These are phyloP conservation scores for Phytophthora aleatoria DNA, from an alignment of 352 stramenopile genomes.

Conservation along the genomic window DNA sequence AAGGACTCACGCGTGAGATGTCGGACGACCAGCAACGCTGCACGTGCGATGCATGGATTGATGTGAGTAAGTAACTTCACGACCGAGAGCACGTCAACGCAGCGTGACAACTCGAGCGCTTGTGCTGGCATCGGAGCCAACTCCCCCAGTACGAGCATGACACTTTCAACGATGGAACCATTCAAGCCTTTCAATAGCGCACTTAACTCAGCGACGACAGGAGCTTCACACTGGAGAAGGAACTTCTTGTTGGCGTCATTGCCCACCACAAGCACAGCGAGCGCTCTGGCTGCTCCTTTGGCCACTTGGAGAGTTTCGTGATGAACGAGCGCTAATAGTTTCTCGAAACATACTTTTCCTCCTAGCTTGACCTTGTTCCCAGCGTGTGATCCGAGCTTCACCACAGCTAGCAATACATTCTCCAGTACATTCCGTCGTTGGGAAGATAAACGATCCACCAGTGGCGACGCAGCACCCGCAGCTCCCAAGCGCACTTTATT, in stretches of 20 bases:
- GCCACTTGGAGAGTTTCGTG: slow-evolving; percentile 69
- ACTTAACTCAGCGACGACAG: slow-evolving; percentile 60
- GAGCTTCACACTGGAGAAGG: slow-evolving; percentile 60
- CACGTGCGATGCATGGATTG: slow-evolving; percentile 61
- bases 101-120: slow-evolving; percentile 73
- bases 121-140: slow-evolving; percentile 65
- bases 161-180: slow-evolving; percentile 71
- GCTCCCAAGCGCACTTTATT: slow-evolving; percentile 71
- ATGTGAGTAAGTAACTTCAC: slow-evolving; percentile 67
- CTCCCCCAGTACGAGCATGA: slow-evolving; percentile 73
- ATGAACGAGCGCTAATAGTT: slow-evolving; percentile 63
- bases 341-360: slow-evolving; percentile 75
- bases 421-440: slow-evolving; percentile 72
- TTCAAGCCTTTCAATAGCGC: slow-evolving; percentile 65
- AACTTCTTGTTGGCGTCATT: slow-evolving; percentile 80
- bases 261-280: slow-evolving; percentile 65
- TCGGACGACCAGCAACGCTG: slow-evolving; percentile 55
- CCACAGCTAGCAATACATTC: slow-evolving; percentile 67
- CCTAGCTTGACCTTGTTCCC: slow-evolving; percentile 85
- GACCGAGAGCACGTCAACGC: slow-evolving; percentile 63
- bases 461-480: slow-evolving; percentile 39
- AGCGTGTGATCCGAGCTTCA: slow-evolving; percentile 70
- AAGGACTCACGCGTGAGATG: slow-evolving; percentile 80
- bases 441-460: slow-evolving; percentile 70
- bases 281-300: slow-evolving; percentile 60